Evolutionary conservation across 352 stramenopile genomes (phyloP).

Genomic region (Phytophthora syringae): DNA sequence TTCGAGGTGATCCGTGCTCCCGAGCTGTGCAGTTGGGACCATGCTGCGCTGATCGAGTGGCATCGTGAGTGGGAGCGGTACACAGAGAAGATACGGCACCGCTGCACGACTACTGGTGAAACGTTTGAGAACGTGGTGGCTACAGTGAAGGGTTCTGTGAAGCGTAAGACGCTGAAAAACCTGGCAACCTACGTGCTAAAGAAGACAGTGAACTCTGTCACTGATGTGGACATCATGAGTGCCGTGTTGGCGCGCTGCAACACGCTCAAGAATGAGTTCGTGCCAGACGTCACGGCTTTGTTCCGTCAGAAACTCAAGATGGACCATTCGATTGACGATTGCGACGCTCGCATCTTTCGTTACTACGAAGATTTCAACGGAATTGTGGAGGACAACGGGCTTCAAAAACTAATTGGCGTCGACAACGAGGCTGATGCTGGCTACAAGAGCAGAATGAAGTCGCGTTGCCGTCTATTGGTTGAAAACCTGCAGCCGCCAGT

Average conservation of each 20-base stretch:
- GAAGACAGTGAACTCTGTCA: conserved; percentile 1
- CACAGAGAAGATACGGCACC: conserved; percentile 12
- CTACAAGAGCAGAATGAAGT: not conserved
- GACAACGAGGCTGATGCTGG: not conserved
- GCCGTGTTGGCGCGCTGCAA: conserved; percentile 9
- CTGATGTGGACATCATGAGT: conserved; percentile 6
- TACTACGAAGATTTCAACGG: not conserved
- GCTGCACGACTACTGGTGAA: conserved; percentile 20
- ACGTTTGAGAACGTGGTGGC: conserved; percentile 13
- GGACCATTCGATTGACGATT: not conserved
- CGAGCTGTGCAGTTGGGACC: not conserved
- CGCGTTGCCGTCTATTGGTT: not conserved
- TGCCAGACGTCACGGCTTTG: not conserved
- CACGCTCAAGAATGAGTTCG: conserved; percentile 12
- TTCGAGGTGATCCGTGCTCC: not conserved
- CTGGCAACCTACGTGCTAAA: conserved; percentile 15
- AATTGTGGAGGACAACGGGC: not conserved
- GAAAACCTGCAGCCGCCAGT: not conserved
- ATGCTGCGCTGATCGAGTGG: conserved; percentile 1
- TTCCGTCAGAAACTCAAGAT: not conserved
- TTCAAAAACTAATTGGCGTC: not conserved
- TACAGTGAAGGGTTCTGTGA: conserved; percentile 13
- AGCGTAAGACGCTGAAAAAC: conserved; percentile 13
- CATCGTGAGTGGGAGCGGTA: not conserved
- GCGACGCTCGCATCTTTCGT: not conserved